Base-by-base conservation (phyloP, 805 yeast species). In the Candida pseudofarinosa region DNA sequence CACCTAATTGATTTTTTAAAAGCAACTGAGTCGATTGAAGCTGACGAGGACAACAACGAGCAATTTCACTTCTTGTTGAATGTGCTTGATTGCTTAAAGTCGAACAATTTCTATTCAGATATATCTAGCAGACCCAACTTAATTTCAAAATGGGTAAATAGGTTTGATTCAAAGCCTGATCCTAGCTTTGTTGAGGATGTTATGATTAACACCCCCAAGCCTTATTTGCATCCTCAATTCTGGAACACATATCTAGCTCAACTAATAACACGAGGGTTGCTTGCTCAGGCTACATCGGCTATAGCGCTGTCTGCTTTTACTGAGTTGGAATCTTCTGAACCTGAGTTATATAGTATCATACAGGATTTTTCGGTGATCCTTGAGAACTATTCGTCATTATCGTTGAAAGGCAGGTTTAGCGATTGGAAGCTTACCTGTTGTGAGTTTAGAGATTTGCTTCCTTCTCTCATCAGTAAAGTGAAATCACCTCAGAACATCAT, bases 151-250 rank as follows among this genome's bases (percentile, higher is more conserved):
- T 85, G 93, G 93, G 68, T 83, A 19, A 85, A 85, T 54, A 71
- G 79, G 43, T 80, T 83, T 23, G 87, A 84, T 55, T 80, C 83
- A 4, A 77, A 78, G 50, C 90, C 90, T 1, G 79, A 74, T 44
- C 67, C 68, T 15, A 77, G 72, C 19, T 59, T 76, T 26, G 67
- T 76, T 3, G 74, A 78, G 40, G 67, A 60, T 35, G 74, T 75
- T 7, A 65, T 70, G 71, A 60, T 73, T 52, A 55, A 56, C 26
- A 63, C 60, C 16, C 75, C 70, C 1, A 63, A 57, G 37, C 81
- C 80, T 6, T 77, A 69, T 55, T 53, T 55, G 42, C 80, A 73
- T 50, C 69, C 76, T 2, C 63, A 63, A 34, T 85, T 85, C 52
- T 85, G 89, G 88, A 75, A 68, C n/a, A 57, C 69, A 20, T 75